Evolutionary conservation across 2,329 filamentous ascomycete genomes (phyloP).

Genomic region (Clonostachys sp.): DNA sequence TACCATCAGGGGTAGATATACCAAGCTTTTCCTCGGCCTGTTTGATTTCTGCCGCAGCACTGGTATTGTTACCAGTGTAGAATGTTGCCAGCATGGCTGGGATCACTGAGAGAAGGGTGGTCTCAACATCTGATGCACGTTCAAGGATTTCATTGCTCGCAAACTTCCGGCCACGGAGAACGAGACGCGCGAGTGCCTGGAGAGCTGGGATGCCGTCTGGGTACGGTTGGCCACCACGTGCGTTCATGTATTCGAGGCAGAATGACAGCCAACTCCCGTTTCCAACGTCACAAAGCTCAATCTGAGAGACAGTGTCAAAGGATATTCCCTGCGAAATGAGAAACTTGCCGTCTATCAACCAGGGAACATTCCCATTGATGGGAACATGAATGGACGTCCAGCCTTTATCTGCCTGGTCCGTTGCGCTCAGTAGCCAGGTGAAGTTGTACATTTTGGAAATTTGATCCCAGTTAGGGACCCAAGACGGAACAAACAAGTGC

Average conservation of each 20-base stretch:
- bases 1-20: neutral
- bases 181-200: neutral
- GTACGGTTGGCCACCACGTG: neutral
- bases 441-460: neutral
- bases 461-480: neutral
- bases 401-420: neutral
- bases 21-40: neutral
- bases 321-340: no score
- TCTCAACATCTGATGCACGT: neutral
- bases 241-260: neutral
- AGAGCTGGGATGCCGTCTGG: neutral
- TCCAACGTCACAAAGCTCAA: neutral
- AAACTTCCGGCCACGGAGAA: neutral
- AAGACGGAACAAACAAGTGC: neutral
- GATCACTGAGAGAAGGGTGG: neutral
- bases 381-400: neutral
- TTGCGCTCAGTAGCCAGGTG: neutral
- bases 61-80: neutral
- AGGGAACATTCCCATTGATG: no score
- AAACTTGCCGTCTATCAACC: no score
- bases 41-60: neutral
- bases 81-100: neutral
- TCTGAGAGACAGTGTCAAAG: neutral
- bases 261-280: neutral
- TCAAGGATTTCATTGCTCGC: neutral